Base-by-base conservation (phyloP, 257 asterid species). In the Asclepias syriaca region DNA sequence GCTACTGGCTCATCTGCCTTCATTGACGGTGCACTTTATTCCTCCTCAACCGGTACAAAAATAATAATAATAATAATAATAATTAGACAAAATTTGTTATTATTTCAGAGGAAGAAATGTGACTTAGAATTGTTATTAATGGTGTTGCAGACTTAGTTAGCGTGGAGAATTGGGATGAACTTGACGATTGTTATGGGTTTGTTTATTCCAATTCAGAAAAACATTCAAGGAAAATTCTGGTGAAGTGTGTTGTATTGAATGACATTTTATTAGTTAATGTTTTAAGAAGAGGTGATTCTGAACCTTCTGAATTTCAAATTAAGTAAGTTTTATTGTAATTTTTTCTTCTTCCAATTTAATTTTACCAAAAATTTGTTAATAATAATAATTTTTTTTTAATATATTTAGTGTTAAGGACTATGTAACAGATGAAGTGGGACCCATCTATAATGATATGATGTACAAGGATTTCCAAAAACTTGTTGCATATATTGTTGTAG, bases 241-340 rank as follows among this genome's bases (percentile, higher is more conserved):
- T 94, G 24, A 91, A 94, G 81, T 86, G 89, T 81, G 89, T 91
- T 19, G 89, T 67, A 19, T 67, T 94, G 96, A 87, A 87, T 68
- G 89, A 82, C 34, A 87, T 79, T 72, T 75, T 94, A 74, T 70
- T 91, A 7, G 84, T 89, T 64, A 96, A 89, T 82, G 89, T 85
- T 73, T 64, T 86, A n/a, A 78, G 78, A 78, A 90, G 87, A 32
- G 95, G 90, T n/a, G 87, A 72, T 77, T 80, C 88, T 0, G 82
- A 80, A 60, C 92, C 83, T 69, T 68, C 74, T 8, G 90, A 89
- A 79, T 85, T 91, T 64, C 89, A 86, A 74, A 77, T 89, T 51
- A 69, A 81, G 97, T 90, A 77, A 76, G 85, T 74, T 71, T 56
- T 40, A 40, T 40, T 40, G 7, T 40, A 6, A 40, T 40, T 40